These are phyloP conservation scores for Metschnikowia bowlesiae DNA, from an alignment of 805 yeast genomes.

Conservation along the genomic window DNA sequence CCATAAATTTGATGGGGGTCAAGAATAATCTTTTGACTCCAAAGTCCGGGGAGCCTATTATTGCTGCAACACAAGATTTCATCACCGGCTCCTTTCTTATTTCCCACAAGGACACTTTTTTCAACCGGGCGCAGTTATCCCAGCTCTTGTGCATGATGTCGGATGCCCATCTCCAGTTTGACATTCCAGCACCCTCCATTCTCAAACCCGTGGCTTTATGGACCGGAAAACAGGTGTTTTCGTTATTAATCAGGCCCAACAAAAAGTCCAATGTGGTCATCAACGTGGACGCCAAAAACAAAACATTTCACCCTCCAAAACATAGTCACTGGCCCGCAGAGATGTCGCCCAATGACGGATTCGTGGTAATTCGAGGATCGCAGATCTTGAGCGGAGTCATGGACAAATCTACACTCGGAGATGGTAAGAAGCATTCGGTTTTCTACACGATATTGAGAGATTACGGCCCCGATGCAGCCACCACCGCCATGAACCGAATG, in stretches of 20 bases:
- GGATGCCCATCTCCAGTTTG: constrained; percentile 83
- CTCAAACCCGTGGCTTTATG: constrained; percentile 84
- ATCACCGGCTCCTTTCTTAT: constrained; percentile 93
- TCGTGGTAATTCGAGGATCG: constrained; percentile 84
- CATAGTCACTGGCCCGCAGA: constrained; percentile 66
- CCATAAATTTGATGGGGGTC: constrained; percentile 97
- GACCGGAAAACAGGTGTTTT: constrained; percentile 97
- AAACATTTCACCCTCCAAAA: constrained; percentile 77
- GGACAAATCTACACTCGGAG: constrained; percentile 96
- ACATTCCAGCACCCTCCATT: constrained; percentile 92
- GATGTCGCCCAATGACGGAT: constrained; percentile 98
- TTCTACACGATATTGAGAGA: constrained; percentile 93
- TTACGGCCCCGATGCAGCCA: constrained; percentile 95
- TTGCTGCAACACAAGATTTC: constrained; percentile 99
- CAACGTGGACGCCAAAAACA: constrained; percentile 91
- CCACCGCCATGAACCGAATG: constrained; percentile 96
- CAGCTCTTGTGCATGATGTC: constrained; percentile 93
- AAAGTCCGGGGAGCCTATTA: constrained; percentile 96
- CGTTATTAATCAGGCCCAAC: constrained; percentile 82
- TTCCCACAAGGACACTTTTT: constrained; percentile 90
- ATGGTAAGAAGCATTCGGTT: constrained; percentile 95
- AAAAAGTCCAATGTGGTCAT: constrained; percentile 70
- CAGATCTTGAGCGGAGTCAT: constrained; percentile 86
- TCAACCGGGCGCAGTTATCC: constrained; percentile 77
- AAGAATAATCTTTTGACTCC: constrained; percentile 93